phyloP scores from a whole-genome alignment of 345 rosid genomes.

The Lepidium didymum region DNA sequence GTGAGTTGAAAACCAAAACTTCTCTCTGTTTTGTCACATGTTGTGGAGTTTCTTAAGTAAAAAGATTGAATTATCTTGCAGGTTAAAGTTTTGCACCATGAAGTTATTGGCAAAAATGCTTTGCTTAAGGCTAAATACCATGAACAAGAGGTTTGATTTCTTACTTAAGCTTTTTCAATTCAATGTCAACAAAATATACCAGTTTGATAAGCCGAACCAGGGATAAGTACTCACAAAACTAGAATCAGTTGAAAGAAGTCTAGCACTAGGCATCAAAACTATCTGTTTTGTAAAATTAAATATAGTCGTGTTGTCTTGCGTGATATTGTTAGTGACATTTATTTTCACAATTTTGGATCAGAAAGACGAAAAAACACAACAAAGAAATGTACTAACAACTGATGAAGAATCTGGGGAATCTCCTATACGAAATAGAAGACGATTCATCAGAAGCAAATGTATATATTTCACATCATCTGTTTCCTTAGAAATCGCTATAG shows the following conservation, averaged over 20 bases:
- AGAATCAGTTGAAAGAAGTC: too few relatives aligned
- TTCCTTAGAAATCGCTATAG: neutral
- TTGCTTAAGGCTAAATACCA: slow-evolving; percentile 8
- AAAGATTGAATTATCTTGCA: neutral
- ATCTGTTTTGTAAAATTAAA: too few relatives aligned
- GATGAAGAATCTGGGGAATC: neutral
- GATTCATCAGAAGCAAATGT: slow-evolving; percentile 22
- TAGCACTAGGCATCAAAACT: too few relatives aligned
- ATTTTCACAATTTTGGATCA: neutral
- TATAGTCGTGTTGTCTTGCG: neutral
- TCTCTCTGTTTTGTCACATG: neutral
- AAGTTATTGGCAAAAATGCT: slow-evolving; percentile 18
- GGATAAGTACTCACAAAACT: too few relatives aligned
- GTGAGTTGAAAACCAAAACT: neutral
- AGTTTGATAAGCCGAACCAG: too few relatives aligned
- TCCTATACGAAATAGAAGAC: slow-evolving; percentile 7
- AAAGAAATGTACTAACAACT: neutral
- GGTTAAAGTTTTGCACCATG: slow-evolving; percentile 22
- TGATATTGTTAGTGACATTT: neutral
- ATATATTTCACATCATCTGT: neutral
- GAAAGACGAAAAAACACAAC: neutral
- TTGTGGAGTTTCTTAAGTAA: neutral
- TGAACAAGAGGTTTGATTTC: slow-evolving; percentile 15
- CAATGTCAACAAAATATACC: too few relatives aligned
- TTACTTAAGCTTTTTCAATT: neutral